phyloP scores from a whole-genome alignment of 2,329 filamentous ascomycete species.

The Celoporthe dispersa region DNA sequence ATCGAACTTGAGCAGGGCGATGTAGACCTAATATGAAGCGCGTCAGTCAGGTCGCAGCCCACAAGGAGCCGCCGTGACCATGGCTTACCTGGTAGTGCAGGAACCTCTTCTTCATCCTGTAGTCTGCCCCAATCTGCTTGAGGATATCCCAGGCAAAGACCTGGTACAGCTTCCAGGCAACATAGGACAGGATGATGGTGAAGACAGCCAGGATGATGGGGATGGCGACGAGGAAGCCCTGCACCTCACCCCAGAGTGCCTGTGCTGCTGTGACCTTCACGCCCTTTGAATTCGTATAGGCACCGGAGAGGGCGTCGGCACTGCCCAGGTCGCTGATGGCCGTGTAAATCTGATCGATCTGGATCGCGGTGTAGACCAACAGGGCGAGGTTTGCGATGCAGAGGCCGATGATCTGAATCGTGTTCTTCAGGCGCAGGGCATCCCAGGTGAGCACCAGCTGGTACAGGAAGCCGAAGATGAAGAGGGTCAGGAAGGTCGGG shows the following conservation, averaged over 20 bases:
- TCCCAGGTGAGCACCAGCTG: slow-evolving; percentile 90
- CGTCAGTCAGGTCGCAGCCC: slow-evolving; percentile 18
- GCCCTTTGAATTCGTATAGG: slow-evolving; percentile 32
- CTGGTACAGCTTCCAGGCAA: slow-evolving; percentile 95
- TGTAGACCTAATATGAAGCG: slow-evolving; percentile 74
- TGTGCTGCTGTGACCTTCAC: slow-evolving; percentile 29
- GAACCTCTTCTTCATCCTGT: slow-evolving; percentile 95
- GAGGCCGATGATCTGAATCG: slow-evolving; percentile 95
- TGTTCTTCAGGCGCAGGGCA: slow-evolving; percentile 92
- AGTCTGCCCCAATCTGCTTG: slow-evolving; percentile 97
- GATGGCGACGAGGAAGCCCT: slow-evolving; percentile 81
- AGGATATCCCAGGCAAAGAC: slow-evolving; percentile 99
- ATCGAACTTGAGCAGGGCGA: slow-evolving; percentile 96
- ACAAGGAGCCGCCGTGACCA: not conserved
- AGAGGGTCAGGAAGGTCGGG: slow-evolving; percentile 91
- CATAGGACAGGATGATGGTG: slow-evolving; percentile 72
- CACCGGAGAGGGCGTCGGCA: slow-evolving; percentile 47
- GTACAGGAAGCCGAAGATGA: slow-evolving; percentile 97
- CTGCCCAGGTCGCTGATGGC: slow-evolving; percentile 64
- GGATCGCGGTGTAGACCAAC: slow-evolving; percentile 89
- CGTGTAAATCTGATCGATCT: slow-evolving; percentile 85
- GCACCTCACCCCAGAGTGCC: slow-evolving; percentile 70
- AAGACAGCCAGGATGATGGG: slow-evolving; percentile 80
- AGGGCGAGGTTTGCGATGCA: slow-evolving; percentile 92
- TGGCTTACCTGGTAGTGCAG: slow-evolving; percentile 85